Conservation (phyloP, 148 eudicot species). For the Polygonum maritimum region DNA sequence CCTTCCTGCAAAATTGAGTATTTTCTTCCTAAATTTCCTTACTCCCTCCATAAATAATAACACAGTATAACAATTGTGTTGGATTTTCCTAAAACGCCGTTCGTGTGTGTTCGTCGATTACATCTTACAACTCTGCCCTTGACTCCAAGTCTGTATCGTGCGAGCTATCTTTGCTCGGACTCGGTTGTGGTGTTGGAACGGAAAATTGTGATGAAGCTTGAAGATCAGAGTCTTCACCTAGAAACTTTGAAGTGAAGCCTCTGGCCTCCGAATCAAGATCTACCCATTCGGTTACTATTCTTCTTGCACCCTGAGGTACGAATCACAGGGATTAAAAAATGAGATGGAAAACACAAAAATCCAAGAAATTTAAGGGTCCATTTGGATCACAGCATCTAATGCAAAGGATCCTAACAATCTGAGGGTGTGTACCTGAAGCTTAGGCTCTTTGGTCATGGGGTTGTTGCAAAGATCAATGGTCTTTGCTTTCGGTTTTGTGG, state of each 20-base stretch:
- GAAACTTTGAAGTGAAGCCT: slow-evolving; percentile 56
- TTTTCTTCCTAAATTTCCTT: background rate
- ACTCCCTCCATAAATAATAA: background rate
- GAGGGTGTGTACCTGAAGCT: slow-evolving; percentile 60
- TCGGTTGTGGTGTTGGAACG: slow-evolving; percentile 11
- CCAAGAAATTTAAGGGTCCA: background rate
- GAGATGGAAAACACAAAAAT: background rate
- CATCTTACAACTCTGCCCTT: background rate
- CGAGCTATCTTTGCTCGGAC: slow-evolving; percentile 1
- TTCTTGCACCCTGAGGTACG: slow-evolving; percentile 64
- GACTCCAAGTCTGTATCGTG: background rate
- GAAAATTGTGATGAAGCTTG: slow-evolving; percentile 27
- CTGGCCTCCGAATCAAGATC: slow-evolving; percentile 86
- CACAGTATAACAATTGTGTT: background rate
- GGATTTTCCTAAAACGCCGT: background rate
- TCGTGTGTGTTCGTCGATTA: background rate
- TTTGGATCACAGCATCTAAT: background rate
- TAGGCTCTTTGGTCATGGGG: slow-evolving; percentile 99
- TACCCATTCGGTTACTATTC: slow-evolving; percentile 83
- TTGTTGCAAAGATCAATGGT: slow-evolving; percentile 96
- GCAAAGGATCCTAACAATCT: background rate
- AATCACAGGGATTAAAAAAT: background rate
- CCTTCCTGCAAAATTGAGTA: background rate
- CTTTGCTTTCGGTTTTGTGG: slow-evolving; percentile 83
- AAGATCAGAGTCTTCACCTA: slow-evolving; percentile 56